Base-by-base conservation (phyloP, 1,139 yeast species). In the Tardiomyces depauwii region DNA sequence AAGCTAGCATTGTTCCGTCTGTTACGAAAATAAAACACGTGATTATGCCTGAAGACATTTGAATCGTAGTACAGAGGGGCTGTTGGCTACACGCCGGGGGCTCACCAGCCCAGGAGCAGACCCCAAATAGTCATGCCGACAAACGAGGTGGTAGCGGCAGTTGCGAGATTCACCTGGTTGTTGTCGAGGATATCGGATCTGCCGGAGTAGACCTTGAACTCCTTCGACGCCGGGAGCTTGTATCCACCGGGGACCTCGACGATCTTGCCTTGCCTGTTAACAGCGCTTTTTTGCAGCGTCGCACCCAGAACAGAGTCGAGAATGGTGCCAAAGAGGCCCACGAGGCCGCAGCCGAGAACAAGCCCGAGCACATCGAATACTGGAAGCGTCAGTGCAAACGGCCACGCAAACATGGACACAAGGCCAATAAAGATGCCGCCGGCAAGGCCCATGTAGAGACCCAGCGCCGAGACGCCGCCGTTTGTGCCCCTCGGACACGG, bases 401-500 rank as follows among this genome's bases (percentile, higher is more conserved):
- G 59, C n/a, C 51, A 45, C 18, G 57, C 42, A 10, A 55, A n/a
- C 27, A 60, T 47, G 3, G 68, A 48, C 5, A 71, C 45, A 0
- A 57, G 28, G 33, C 71, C 67, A 33, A 73, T 64, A 13, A 64
- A 49, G 2, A 61, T 54, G 1, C 75, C 68, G 0, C 76, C 77
- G 10, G 53, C 53, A 0, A 59, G 41, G 0, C 73, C 76, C 3
- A 70, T 70, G 2, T 56, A 42, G 18, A 72, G 49, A 0, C 77
- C 78, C 7, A 63, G 52, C 2, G 47, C 53, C 1, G 76, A 63
- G 1, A 73, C 66, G 12, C 74, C 77, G 9, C 77, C 77, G 52
- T 73, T 73, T 16, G 77, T 72, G 14, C 77, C 77, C 25, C 64
- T 66, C 1, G 77, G 77, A 41, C 74, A 73, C 3, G 60, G 60